Base-by-base conservation (phyloP, 2,329 filamentous ascomycete species). In the Elsinoe fawcettii region DNA sequence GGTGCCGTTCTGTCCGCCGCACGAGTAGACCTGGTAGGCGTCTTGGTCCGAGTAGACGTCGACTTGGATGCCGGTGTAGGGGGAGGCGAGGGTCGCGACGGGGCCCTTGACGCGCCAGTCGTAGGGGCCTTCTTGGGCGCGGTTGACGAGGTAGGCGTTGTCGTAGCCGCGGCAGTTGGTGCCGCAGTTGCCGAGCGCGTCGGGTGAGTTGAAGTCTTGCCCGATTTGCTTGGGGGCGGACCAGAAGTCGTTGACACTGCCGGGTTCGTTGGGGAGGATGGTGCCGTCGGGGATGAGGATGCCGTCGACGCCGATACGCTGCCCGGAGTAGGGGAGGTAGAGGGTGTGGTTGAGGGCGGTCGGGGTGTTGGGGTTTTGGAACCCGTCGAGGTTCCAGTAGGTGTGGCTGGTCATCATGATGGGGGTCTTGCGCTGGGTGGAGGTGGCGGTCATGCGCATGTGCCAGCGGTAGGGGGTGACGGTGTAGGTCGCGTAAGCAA, bases 1-100 rank as follows among this genome's bases (percentile, higher is more conserved):
- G 1, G 77, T 72, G 64, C 88, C 88, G 72, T 95, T 84, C 74
- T 88, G 83, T 20, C 82, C 81, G 65, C 82, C 83, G 77, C 91
- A 96, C 61, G 82, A 84, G 77, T 95, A 96, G 65, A 96, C 79
- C 73, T 96, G 91, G 72, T 95, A 84, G 2, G 89, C 90, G 9
- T 87, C 83, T 74, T 96, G 90, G 73, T 96, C 89, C 6, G 85
- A 84, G 71, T 79, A 88, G 64, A 96, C 76, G 58, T 95, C 87
- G 58, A 96, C 68, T 68, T 84, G 82, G 70, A 96, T 96, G 49
- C 91, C 91, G 0, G 87, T 90, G 80, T 83, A 90, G 3, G 80
- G 77, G 36, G 85, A 87, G 2, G 82, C 82, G 25, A 96, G 75
- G 6, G 80, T 81, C 0, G 90, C 84, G 2, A 82, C 74, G 34